Evolutionary conservation across 2,329 filamentous ascomycete species (phyloP).

Genomic region (Shiraia bambusicola): DNA sequence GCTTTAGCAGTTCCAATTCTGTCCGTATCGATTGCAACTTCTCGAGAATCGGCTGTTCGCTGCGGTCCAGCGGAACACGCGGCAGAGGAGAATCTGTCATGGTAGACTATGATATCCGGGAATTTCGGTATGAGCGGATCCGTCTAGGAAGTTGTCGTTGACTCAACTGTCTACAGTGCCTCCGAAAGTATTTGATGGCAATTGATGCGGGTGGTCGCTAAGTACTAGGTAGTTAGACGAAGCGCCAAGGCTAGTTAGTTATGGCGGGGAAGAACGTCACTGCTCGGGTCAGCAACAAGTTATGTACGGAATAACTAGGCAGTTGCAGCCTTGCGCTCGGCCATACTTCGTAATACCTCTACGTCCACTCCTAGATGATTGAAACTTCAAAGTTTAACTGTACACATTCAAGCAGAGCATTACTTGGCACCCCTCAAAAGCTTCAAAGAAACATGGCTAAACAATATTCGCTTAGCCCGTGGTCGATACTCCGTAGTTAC

Average conservation of each 20-base stretch:
- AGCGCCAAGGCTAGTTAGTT: constrained; percentile 20
- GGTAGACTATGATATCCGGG: constrained; percentile 16
- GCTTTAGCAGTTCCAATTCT: constrained; percentile 62
- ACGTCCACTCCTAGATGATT: too few species aligned
- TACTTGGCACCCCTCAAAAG: too few species aligned
- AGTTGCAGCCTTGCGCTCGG: too few species aligned
- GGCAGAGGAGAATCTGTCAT: constrained; percentile 65
- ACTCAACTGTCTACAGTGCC: constrained; percentile 14
- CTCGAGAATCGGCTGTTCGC: constrained; percentile 67
- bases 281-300: constrained; percentile 1
- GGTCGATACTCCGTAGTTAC: too few species aligned
- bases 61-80: constrained; percentile 61
- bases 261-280: constrained; percentile 32
- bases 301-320: too few species aligned
- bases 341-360: too few species aligned
- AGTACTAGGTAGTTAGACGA: too few species aligned
- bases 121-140: constrained; percentile 3
- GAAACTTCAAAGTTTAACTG: too few species aligned
- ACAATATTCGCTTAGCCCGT: too few species aligned
- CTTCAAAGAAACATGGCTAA: too few species aligned
- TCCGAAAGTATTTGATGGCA: constrained; percentile 5
- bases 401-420: too few species aligned
- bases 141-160: constrained; percentile 11
- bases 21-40: constrained; percentile 60
- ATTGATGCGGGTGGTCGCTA: too few species aligned